phyloP scores from a whole-genome alignment of 176 grass and related monocot genomes.

The Hordeum marinum region DNA sequence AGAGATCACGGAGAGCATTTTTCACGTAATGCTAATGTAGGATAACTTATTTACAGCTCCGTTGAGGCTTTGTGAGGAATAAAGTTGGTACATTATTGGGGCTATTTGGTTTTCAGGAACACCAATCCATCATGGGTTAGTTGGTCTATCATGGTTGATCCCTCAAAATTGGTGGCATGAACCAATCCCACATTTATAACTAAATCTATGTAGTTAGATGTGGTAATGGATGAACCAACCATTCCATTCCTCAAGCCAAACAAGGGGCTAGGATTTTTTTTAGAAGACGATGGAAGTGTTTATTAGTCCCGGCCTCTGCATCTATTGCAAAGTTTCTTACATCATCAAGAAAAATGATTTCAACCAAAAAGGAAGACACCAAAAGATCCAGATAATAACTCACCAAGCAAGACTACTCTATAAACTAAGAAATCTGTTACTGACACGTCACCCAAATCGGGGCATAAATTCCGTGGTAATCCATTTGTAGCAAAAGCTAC shows the following conservation, averaged over 20 bases:
- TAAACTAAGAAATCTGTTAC: too few species aligned
- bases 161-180: background rate
- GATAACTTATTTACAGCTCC: background rate
- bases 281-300: too few species aligned
- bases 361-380: too few species aligned
- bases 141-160: background rate
- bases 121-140: background rate
- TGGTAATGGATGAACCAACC: background rate
- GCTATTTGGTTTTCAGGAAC: background rate
- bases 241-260: background rate
- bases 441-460: too few species aligned
- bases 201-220: background rate
- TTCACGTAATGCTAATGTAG: background rate
- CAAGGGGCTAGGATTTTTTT: background rate
- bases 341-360: too few species aligned
- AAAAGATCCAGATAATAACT: too few species aligned
- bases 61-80: background rate
- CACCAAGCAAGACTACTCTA: too few species aligned
- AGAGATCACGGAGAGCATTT: background rate
- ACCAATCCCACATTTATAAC: background rate
- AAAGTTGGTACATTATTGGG: background rate
- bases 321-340: too few species aligned
- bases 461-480: too few species aligned
- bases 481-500: too few species aligned
- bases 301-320: too few species aligned